phyloP scores from a whole-genome alignment of 805 yeast species.

The Schwanniomyces vanrijiae region DNA sequence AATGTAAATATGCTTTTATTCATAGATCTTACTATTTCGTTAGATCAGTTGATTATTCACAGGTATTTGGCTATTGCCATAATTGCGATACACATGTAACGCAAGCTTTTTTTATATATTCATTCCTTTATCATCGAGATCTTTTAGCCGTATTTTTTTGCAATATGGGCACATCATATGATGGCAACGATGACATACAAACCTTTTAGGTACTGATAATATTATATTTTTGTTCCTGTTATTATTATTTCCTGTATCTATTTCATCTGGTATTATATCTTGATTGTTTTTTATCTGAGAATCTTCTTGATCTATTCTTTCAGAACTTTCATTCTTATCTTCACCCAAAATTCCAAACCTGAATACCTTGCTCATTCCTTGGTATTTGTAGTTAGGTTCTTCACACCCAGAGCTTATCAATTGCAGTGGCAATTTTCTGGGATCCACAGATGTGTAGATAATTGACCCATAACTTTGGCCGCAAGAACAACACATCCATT shows the following conservation, averaged over 20 bases:
- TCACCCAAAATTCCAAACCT: not conserved
- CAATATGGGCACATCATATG: conserved; percentile 48
- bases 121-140: conserved; percentile 13
- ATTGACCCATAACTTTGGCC: conserved; percentile 39
- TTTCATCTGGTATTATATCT: not conserved
- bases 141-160: conserved; percentile 32
- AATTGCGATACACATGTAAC: not conserved
- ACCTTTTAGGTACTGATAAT: conserved; percentile 31
- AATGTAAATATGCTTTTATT: not conserved
- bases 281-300: not conserved
- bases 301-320: not conserved
- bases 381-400: not conserved
- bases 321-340: not conserved
- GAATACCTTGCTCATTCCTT: not conserved
- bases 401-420: not conserved
- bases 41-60: not conserved
- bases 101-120: not conserved
- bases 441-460: conserved; percentile 11
- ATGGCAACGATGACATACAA: conserved; percentile 36
- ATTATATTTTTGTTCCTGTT: conserved; percentile 15
- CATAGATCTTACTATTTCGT: not conserved
- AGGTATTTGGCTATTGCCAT: too few relatives aligned
- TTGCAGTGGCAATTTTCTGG: not conserved
- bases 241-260: not conserved
- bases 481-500: conserved; percentile 44